Evolutionary conservation across 805 yeast species (phyloP).

Genomic region (Candida alai): DNA sequence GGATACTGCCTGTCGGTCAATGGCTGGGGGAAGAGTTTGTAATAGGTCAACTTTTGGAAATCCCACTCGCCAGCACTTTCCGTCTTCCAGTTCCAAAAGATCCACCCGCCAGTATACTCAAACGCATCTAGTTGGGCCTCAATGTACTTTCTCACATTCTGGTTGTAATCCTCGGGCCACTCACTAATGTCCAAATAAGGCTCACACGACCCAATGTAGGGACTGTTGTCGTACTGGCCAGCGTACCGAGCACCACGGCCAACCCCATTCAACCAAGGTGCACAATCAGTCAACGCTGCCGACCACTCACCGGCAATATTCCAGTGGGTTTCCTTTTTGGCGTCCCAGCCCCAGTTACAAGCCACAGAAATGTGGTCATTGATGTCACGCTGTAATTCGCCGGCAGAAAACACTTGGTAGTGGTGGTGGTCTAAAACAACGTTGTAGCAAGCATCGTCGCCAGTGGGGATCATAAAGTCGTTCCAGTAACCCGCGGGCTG

Average conservation of each 20-base stretch:
- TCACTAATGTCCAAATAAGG: conserved; percentile 22
- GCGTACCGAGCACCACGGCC: conserved; percentile 80
- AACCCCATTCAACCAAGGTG: conserved; percentile 85
- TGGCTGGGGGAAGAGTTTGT: conserved; percentile 79
- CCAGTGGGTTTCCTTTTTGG: conserved; percentile 61
- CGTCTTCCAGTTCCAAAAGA: conserved; percentile 92
- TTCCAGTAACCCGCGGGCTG: conserved; percentile 60
- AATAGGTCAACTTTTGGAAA: conserved; percentile 51
- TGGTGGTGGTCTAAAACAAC: conserved; percentile 86
- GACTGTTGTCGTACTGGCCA: conserved; percentile 45
- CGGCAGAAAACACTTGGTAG: conserved; percentile 76
- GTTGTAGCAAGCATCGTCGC: conserved; percentile 44
- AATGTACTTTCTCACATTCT: conserved; percentile 60
- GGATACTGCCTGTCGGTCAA: conserved; percentile 63
- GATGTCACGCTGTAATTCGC: conserved; percentile 53
- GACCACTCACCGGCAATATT: conserved; percentile 83
- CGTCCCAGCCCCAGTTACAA: conserved; percentile 27
- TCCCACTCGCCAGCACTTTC: conserved; percentile 87
- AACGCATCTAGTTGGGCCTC: conserved; percentile 90
- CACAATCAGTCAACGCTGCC: conserved; percentile 90
- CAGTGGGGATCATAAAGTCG: conserved; percentile 38
- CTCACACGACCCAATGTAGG: conserved; percentile 60
- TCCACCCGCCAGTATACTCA: conserved; percentile 78
- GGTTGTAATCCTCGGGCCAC: conserved; percentile 60
- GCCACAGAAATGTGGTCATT: conserved; percentile 54